A percentile compares a stretch with the other conserved stretches of the same genome.
phyloP scores from a whole-genome alignment of 2,329 filamentous ascomycete species.

The Neopestalotiopsis clavispora region DNA sequence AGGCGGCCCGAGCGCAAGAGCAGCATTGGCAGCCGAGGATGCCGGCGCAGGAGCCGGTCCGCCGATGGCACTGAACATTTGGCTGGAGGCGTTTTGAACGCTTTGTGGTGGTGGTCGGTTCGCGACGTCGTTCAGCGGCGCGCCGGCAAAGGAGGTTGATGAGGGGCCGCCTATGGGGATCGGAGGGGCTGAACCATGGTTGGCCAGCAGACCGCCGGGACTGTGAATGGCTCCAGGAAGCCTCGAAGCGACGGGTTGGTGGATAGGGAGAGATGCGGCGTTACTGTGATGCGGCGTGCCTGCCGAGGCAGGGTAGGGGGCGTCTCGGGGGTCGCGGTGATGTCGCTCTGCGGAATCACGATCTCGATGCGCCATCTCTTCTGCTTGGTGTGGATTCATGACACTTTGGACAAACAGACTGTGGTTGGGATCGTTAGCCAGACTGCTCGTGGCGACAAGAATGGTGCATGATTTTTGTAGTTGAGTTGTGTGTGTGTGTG shows the following conservation, averaged over 20 bases:
- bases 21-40: slow-evolving; percentile 58
- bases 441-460: not conserved
- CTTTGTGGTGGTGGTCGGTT: slow-evolving; percentile 57
- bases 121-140: slow-evolving; percentile 58
- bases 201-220: slow-evolving; percentile 84
- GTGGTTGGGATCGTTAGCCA: not conserved
- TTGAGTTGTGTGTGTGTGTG: too few relatives aligned
- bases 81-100: slow-evolving; percentile 52
- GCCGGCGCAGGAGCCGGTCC: slow-evolving; percentile 29
- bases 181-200: slow-evolving; percentile 64
- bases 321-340: slow-evolving; percentile 65
- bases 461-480: not conserved
- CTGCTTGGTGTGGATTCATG: slow-evolving; percentile 43
- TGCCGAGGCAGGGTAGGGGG: slow-evolving; percentile 43
- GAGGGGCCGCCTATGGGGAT: slow-evolving; percentile 59
- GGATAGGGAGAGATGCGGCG: slow-evolving; percentile 85
- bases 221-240: slow-evolving; percentile 85
- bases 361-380: slow-evolving; percentile 61
- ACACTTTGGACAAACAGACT: slow-evolving; percentile 17
- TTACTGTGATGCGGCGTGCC: slow-evolving; percentile 81
- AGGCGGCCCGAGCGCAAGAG: slow-evolving; percentile 72
- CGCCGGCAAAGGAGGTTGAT: slow-evolving; percentile 56
- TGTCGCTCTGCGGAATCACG: slow-evolving; percentile 69
- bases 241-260: slow-evolving; percentile 90
- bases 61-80: slow-evolving; percentile 54